These are phyloP conservation scores for Graphiopsis chlorocephala DNA, from an alignment of 2,329 filamentous ascomycete species.

Conservation along the genomic window DNA sequence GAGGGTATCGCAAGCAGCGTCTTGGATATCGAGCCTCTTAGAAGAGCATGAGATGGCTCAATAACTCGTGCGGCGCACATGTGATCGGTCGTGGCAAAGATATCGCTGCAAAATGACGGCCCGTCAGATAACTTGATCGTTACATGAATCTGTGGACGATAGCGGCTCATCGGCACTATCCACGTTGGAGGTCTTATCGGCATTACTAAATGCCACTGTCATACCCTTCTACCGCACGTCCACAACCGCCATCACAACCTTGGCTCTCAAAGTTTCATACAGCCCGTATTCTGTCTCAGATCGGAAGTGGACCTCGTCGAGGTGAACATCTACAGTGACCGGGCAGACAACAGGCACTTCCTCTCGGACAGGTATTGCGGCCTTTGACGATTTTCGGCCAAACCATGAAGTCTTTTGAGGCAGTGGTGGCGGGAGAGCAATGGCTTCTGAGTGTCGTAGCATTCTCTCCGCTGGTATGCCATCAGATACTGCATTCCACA, in stretches of 20 bases:
- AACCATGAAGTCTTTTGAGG: slow-evolving; percentile 22
- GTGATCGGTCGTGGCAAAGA: too few relatives aligned
- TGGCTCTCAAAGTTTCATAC: slow-evolving; percentile 38
- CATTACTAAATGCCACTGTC: too few relatives aligned
- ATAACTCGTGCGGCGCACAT: too few relatives aligned
- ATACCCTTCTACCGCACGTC: slow-evolving; percentile 28
- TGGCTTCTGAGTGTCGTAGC: not conserved
- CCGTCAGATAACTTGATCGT: too few relatives aligned
- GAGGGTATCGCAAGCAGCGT: too few relatives aligned
- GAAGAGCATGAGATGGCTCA: too few relatives aligned
- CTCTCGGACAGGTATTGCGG: slow-evolving; percentile 1
- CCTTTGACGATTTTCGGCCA: slow-evolving; percentile 24
- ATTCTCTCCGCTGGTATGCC: not conserved
- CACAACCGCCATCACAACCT: slow-evolving; percentile 26
- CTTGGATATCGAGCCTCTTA: too few relatives aligned
- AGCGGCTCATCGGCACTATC: too few relatives aligned
- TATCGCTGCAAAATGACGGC: too few relatives aligned
- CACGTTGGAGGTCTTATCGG: too few relatives aligned
- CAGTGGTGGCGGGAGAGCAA: slow-evolving; percentile 12
- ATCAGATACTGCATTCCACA: slow-evolving; percentile 22
- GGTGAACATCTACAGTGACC: slow-evolving; percentile 31
- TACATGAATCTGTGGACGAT: too few relatives aligned
- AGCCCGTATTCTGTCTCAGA: slow-evolving; percentile 45
- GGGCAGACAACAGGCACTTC: slow-evolving; percentile 9
- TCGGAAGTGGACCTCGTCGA: slow-evolving; percentile 42